Conservation (phyloP, 768 basidiomycete genomes). For the Mycena rosella region DNA sequence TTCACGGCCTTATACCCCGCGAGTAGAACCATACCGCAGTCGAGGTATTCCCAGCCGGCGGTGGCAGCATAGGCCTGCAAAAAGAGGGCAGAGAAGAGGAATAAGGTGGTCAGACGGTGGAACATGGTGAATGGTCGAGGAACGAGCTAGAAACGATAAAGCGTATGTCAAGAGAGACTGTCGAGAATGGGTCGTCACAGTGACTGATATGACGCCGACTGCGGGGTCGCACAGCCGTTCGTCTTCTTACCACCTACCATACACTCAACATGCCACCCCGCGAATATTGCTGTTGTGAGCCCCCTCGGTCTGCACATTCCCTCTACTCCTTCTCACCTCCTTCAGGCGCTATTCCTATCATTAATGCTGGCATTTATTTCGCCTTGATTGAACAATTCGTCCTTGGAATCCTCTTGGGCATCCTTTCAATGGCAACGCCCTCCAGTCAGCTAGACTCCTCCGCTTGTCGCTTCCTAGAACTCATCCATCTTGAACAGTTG, state of each 20-base stretch:
- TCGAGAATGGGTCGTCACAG: too few relatives aligned
- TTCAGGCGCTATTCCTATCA: slow-evolving; percentile 78
- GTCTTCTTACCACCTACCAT: slow-evolving; percentile 36
- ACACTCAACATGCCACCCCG: slow-evolving; percentile 80
- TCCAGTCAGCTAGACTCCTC: slow-evolving; percentile 65
- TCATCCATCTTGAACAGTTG: slow-evolving; percentile 63
- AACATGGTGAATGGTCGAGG: slow-evolving; percentile 16
- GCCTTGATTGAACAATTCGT: slow-evolving; percentile 83
- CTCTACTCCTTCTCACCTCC: neutral
- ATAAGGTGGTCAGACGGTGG: slow-evolving; percentile 15
- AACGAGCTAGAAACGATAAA: too few relatives aligned
- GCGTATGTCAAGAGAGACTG: too few relatives aligned
- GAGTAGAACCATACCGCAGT: slow-evolving; percentile 76
- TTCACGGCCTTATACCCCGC: too few relatives aligned
- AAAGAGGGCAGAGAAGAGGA: slow-evolving; percentile 7
- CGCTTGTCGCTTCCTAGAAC: neutral
- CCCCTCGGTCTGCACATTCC: neutral
- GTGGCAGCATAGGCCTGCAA: slow-evolving; percentile 31
- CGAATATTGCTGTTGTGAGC: slow-evolving; percentile 87
- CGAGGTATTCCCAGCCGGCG: slow-evolving; percentile 71
- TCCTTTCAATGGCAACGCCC: slow-evolving; percentile 82
- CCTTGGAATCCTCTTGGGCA: slow-evolving; percentile 74
- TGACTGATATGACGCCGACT: too few relatives aligned
- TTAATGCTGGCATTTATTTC: slow-evolving; percentile 92
- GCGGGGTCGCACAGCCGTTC: slow-evolving; percentile 13